phyloP scores from a whole-genome alignment of 148 eudicot species.

The Rheum nobile region DNA sequence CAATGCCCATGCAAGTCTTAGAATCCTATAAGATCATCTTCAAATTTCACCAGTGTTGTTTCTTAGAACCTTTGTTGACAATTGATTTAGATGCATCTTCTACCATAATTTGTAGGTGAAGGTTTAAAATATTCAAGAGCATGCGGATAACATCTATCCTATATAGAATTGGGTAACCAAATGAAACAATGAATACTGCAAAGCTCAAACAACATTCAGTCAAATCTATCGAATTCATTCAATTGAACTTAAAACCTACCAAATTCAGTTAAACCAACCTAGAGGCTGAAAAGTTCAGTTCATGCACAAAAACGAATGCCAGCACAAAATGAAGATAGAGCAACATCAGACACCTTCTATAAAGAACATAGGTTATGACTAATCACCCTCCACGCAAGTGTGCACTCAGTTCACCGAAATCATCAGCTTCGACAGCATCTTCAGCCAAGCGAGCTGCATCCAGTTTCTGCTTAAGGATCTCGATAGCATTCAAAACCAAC shows the following conservation, averaged over 20 bases:
- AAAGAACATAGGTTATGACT: background rate
- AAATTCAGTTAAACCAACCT: background rate
- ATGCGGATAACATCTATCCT: too few relatives aligned
- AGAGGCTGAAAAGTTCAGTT: background rate
- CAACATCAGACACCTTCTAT: background rate
- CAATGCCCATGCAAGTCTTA: too few relatives aligned
- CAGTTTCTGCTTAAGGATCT: conserved; percentile 67
- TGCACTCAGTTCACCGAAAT: conserved; percentile 38
- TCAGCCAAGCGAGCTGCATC: conserved; percentile 85
- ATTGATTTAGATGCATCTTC: too few relatives aligned
- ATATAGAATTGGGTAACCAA: too few relatives aligned
- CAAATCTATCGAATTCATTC: background rate
- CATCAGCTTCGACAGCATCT: conserved; percentile 74
- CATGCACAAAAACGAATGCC: background rate
- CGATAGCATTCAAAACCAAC: conserved; percentile 70
- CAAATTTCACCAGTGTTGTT: too few relatives aligned
- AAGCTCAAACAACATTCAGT: background rate
- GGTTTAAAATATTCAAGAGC: too few relatives aligned
- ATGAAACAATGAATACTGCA: too few relatives aligned
- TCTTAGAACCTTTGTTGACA: too few relatives aligned
- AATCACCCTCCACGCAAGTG: conserved; percentile 9
- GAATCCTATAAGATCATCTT: too few relatives aligned
- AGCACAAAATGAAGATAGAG: background rate
- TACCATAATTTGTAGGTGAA: too few relatives aligned
- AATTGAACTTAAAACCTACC: background rate